Evolutionary conservation across 1,139 yeast genomes (phyloP).

Genomic region (Blastobotrys buckinghamii): DNA sequence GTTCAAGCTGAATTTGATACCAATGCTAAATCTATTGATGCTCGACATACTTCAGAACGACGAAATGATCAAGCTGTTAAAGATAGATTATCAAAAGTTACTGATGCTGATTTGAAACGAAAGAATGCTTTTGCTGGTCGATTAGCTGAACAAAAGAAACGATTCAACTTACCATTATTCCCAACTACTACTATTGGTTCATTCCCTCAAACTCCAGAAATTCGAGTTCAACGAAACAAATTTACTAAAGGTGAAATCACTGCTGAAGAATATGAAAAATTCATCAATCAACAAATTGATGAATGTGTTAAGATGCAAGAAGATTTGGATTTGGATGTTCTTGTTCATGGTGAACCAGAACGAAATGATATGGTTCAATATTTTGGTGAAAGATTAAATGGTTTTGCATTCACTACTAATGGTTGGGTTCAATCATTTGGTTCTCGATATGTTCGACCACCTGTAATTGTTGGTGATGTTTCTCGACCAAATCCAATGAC

Average conservation of each 20-base stretch:
- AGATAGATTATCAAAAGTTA: conserved; percentile 76
- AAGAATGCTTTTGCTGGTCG: conserved; percentile 79
- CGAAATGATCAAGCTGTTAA: conserved; percentile 91
- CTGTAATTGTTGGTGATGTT: conserved; percentile 97
- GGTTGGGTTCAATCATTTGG: conserved; percentile 99
- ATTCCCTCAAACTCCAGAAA: conserved; percentile 99
- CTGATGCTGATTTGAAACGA: conserved; percentile 67
- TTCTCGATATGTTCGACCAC: conserved; percentile 99
- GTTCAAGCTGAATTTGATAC: conserved; percentile 60
- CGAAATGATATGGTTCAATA: conserved; percentile 99
- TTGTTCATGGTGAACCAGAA: conserved; percentile 99
- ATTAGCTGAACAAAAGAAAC: conserved; percentile 82
- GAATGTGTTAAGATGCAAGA: conserved; percentile 97
- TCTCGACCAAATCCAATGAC: conserved; percentile 99
- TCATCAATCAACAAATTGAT: conserved; percentile 95
- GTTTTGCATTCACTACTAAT: conserved; percentile 95
- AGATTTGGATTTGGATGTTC: conserved; percentile 94
- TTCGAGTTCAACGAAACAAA: conserved; percentile 97
- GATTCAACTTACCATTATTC: conserved; percentile 93
- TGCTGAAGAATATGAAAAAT: conserved; percentile 90
- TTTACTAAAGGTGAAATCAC: conserved; percentile 93
- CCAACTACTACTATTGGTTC: conserved; percentile 99
- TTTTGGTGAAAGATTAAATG: conserved; percentile 98
- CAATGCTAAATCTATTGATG: conserved; percentile 78
- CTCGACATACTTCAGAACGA: conserved; percentile 81